These are phyloP conservation scores for Dalbergia oliveri DNA, from an alignment of 306 rosid genomes.

Conservation along the genomic window DNA sequence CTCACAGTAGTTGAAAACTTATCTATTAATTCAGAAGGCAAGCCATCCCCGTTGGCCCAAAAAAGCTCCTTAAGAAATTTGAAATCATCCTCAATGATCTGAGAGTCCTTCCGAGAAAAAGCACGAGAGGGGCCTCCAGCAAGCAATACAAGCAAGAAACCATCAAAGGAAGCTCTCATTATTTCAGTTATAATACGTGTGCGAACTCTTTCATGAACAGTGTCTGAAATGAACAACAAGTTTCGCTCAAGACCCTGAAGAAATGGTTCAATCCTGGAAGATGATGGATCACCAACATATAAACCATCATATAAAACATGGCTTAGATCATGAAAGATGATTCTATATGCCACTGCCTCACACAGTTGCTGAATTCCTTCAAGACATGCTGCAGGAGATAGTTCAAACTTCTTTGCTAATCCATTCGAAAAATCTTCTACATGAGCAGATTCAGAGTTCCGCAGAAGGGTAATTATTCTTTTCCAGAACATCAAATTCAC, in stretches of 20 bases:
- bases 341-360: slow-evolving; percentile 86
- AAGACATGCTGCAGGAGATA: slow-evolving; percentile 83
- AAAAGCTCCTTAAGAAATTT: slow-evolving; percentile 81
- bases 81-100: slow-evolving; percentile 88
- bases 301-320: slow-evolving; percentile 83
- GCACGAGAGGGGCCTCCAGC: slow-evolving; percentile 97
- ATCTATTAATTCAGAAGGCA: slow-evolving; percentile 89
- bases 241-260: slow-evolving; percentile 81
- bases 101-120: slow-evolving; percentile 83
- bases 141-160: slow-evolving; percentile 91
- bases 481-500: slow-evolving; percentile 89
- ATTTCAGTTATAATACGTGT: slow-evolving; percentile 81
- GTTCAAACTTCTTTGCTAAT: slow-evolving; percentile 80
- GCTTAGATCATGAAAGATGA: slow-evolving; percentile 84
- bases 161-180: slow-evolving; percentile 98
- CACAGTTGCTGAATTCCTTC: slow-evolving; percentile 96
- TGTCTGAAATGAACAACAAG: slow-evolving; percentile 70
- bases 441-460: slow-evolving; percentile 93
- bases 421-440: slow-evolving; percentile 90
- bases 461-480: slow-evolving; percentile 82
- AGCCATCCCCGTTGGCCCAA: slow-evolving; percentile 95
- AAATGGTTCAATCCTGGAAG: slow-evolving; percentile 87
- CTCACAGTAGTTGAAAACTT: slow-evolving; percentile 74
- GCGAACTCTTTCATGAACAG: slow-evolving; percentile 83
- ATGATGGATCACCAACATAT: slow-evolving; percentile 83